Conservation (phyloP, 163 green algal genomes). For the Chloroidium sp. region DNA sequence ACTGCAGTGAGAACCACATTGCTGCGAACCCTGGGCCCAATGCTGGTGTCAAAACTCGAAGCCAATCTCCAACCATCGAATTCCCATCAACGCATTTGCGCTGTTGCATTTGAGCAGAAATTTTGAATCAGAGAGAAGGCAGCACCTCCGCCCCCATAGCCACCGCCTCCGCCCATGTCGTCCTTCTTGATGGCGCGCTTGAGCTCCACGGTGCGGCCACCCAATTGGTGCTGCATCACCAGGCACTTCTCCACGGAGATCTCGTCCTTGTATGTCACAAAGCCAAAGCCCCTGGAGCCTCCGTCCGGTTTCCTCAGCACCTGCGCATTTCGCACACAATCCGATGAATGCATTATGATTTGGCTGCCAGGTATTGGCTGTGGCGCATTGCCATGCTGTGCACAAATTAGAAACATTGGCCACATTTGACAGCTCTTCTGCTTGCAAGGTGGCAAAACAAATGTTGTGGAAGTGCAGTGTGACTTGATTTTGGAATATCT, state of each 20-base stretch:
- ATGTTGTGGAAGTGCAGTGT: background rate
- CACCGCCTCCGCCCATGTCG: conserved; percentile 24
- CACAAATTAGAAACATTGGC: background rate
- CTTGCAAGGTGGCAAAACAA: background rate
- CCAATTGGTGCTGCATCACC: conserved; percentile 46
- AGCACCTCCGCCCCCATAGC: conserved; percentile 6
- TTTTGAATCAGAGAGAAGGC: too few relatives aligned
- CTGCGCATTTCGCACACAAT: conserved; percentile 13
- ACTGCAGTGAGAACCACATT: background rate
- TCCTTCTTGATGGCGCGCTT: conserved; percentile 61
- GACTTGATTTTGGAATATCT: too few relatives aligned
- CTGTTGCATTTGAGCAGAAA: background rate
- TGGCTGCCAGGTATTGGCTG: too few relatives aligned
- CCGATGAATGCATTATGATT: background rate
- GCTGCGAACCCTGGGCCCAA: background rate
- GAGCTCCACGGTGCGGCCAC: conserved; percentile 46
- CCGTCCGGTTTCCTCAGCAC: conserved; percentile 58
- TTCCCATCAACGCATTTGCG: background rate
- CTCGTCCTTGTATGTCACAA: conserved; percentile 72
- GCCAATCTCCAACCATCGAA: background rate
- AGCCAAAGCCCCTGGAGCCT: conserved; percentile 64
- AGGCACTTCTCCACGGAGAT: conserved; percentile 65
- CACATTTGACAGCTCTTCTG: too few relatives aligned
- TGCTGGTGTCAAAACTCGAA: background rate
- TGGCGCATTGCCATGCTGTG: background rate